phyloP scores from a whole-genome alignment of 352 stramenopile species.

The Globisporangium nodosum region DNA sequence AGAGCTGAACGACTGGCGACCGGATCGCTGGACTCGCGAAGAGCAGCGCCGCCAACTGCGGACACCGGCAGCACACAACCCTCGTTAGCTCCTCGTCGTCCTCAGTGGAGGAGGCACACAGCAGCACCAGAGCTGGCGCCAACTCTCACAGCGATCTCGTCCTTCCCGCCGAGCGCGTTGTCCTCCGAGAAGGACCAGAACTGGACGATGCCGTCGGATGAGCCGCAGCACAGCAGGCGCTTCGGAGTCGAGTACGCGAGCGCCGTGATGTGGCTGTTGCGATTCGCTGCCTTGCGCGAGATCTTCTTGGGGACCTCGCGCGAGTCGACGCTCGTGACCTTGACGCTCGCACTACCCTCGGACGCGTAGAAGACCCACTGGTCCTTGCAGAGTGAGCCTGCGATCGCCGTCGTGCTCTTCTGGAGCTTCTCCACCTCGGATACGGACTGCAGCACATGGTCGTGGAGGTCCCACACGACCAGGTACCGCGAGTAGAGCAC shows the following conservation, averaged over 20 bases:
- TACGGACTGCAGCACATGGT: conserved; percentile 53
- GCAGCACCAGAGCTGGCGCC: too few relatives aligned
- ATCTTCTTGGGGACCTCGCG: conserved; percentile 62
- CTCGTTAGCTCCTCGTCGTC: neutral
- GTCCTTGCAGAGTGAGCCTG: conserved; percentile 48
- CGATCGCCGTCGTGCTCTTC: conserved; percentile 47
- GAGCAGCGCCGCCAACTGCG: conserved; percentile 20
- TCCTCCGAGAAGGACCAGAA: conserved; percentile 52
- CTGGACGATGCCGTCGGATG: conserved; percentile 59
- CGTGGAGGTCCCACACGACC: conserved; percentile 60
- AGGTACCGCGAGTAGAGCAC: conserved; percentile 48
- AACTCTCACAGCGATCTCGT: conserved; percentile 22
- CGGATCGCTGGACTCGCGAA: conserved; percentile 27
- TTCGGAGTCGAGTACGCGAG: conserved; percentile 51
- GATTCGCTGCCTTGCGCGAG: conserved; percentile 55
- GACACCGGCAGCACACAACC: neutral
- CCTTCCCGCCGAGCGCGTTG: conserved; percentile 25
- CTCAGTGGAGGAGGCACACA: neutral
- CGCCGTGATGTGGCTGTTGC: conserved; percentile 41
- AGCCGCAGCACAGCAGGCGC: conserved; percentile 51
- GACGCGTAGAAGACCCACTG: conserved; percentile 67
- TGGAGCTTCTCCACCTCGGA: conserved; percentile 59
- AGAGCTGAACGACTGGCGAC: conserved; percentile 39
- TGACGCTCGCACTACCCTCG: conserved; percentile 74
- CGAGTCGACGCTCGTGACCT: conserved; percentile 39